A percentile compares a stretch with the other conserved stretches of the same genome.
phyloP scores from a whole-genome alignment of 441 rosid genomes.

The Hura crepitans region DNA sequence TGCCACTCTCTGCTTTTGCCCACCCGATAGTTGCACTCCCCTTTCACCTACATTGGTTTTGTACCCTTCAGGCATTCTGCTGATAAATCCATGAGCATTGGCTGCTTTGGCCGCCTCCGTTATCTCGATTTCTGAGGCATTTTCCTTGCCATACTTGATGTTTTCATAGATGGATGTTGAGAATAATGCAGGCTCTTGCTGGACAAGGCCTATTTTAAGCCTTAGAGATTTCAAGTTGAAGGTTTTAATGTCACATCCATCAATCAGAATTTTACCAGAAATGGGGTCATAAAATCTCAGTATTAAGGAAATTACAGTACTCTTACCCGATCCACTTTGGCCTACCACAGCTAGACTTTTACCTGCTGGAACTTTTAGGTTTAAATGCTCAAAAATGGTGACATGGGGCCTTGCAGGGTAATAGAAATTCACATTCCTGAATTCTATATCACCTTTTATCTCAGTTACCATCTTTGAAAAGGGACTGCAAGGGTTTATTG shows the following conservation, averaged over 20 bases:
- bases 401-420: conserved; percentile 70
- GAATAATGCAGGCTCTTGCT: conserved; percentile 80
- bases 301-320: conserved; percentile 61
- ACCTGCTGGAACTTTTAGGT: conserved; percentile 47
- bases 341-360: conserved; percentile 72
- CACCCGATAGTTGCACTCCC: conserved; percentile 75
- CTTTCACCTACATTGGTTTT: conserved; percentile 62
- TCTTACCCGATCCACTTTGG: conserved; percentile 83
- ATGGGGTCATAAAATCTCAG: conserved; percentile 66
- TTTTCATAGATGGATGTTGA: conserved; percentile 66
- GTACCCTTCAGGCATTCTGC: conserved; percentile 68
- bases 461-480: conserved; percentile 34
- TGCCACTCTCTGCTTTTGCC: conserved; percentile 64
- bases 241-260: conserved; percentile 51
- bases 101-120: conserved; percentile 65
- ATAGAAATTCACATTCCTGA: conserved; percentile 52
- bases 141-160: conserved; percentile 62
- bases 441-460: conserved; percentile 53
- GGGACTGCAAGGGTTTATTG: conserved; percentile 40
- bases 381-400: conserved; percentile 44
- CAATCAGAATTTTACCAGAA: conserved; percentile 51
- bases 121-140: conserved; percentile 66
- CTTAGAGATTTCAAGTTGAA: conserved; percentile 64
- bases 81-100: conserved; percentile 70
- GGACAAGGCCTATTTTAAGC: conserved; percentile 56